phyloP scores from a whole-genome alignment of 1,139 yeast genomes.

The Ashbya aceris region DNA sequence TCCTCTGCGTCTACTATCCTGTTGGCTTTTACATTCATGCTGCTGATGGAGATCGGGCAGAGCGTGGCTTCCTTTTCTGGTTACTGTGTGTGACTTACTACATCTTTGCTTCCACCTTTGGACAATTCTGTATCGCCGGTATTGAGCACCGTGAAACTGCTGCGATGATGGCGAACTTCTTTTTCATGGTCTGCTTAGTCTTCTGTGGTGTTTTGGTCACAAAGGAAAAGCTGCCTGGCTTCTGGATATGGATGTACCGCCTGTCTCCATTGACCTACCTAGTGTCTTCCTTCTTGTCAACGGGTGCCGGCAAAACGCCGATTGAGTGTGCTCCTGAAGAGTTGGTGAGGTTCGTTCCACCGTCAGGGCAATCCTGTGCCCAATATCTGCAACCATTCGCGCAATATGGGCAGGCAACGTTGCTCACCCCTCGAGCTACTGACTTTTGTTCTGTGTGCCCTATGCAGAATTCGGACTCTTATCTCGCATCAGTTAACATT shows the following conservation, averaged over 20 bases:
- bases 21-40: slow-evolving; percentile 33
- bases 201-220: slow-evolving; percentile 56
- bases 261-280: slow-evolving; percentile 45
- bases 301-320: slow-evolving; percentile 4
- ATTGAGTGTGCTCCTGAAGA: slow-evolving; percentile 5
- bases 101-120: slow-evolving; percentile 35
- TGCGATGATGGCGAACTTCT: slow-evolving; percentile 4
- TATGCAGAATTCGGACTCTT: slow-evolving; percentile 32
- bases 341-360: slow-evolving; percentile 32
- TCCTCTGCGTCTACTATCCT: slow-evolving; percentile 37
- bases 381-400: slow-evolving; percentile 35
- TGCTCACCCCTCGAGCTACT: slow-evolving; percentile 31
- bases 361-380: slow-evolving; percentile 39
- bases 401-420: slow-evolving; percentile 33
- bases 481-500: slow-evolving; percentile 34
- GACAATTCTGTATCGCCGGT: slow-evolving; percentile 39
- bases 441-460: slow-evolving; percentile 39
- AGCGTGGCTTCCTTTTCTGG: slow-evolving; percentile 25
- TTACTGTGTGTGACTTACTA: slow-evolving; percentile 37
- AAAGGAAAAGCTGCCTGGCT: slow-evolving; percentile 40
- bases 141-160: slow-evolving; percentile 9
- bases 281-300: slow-evolving; percentile 5
- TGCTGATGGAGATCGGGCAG: slow-evolving; percentile 27
- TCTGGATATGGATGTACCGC: slow-evolving; percentile 52
- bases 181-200: slow-evolving; percentile 32